These are phyloP conservation scores for Neurospora sp. DNA, from an alignment of 495 filamentous ascomycete genomes.

Conservation along the genomic window DNA sequence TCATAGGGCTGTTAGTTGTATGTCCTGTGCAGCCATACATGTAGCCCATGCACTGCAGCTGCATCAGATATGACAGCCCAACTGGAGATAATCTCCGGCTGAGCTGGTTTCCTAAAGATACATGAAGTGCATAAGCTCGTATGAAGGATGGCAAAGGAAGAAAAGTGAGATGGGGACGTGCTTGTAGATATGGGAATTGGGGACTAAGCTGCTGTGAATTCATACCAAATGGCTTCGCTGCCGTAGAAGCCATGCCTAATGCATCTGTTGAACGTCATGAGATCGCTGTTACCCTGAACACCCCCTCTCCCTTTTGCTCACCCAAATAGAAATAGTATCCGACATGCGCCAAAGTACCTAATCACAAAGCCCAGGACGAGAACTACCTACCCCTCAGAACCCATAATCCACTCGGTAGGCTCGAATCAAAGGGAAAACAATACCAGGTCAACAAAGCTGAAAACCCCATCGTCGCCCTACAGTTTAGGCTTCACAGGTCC, in stretches of 20 bases:
- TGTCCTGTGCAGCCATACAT: background rate
- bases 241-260: background rate
- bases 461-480: constrained; percentile 6
- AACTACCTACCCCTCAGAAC: background rate
- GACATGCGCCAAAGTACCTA: background rate
- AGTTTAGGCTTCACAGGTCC: constrained; percentile 28
- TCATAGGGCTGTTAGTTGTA: background rate
- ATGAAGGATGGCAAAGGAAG: background rate
- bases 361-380: background rate
- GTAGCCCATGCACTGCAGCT: background rate
- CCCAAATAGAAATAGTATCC: background rate
- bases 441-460: background rate
- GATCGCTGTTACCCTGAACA: background rate
- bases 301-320: background rate
- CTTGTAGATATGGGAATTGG: background rate
- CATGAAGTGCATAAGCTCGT: background rate
- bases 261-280: background rate
- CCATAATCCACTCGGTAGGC: background rate
- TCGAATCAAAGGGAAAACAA: background rate
- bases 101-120: background rate
- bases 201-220: background rate
- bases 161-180: background rate
- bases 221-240: background rate
- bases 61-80: background rate
- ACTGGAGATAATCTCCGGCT: background rate